Base-by-base conservation (phyloP, 1,284 basidiomycete species). In the Microbotryomycetes sp. region DNA sequence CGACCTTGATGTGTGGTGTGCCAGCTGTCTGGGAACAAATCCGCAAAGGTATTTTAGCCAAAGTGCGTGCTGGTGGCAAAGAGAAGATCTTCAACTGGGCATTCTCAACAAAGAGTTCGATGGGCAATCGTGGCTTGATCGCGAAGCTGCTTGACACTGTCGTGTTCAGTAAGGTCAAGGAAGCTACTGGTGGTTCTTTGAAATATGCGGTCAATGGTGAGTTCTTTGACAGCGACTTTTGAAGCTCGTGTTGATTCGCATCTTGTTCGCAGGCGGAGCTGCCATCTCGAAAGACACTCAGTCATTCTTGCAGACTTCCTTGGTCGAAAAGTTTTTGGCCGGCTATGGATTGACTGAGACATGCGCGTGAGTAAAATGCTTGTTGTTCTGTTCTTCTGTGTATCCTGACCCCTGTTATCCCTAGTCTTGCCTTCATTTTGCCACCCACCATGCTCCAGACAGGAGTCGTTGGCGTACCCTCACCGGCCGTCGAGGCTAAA, bases 401-500 rank as follows among this genome's bases (percentile, higher is more conserved):
- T 5, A 4, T 12, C n/a, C n/a, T n/a, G n/a, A n/a, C n/a, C n/a
- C n/a, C n/a, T n/a, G n/a, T n/a, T n/a, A n/a, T n/a, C n/a, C n/a
- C n/a, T 36, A 60, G 56, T 12, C 57, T 66, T 45, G 60, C 60
- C 4, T 53, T 48, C 55, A 49, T 68, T 46, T 77, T 89, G 30
- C 86, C 88, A 15, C 92, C 92, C 3, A 86, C 87, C 70, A 80
- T 86, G 71, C 84, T 88, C 81, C 82, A 81, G 59, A 86, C 83
- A 72, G 84, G 85, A 22, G 75, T 81, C 3, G 89, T 91, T 51
- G 93, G 93, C 49, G 81, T 90, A 16, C 89, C 89, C 4, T 83
- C 88, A 32, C 90, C 92, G 3, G 87, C 86, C 5, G 80, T 86
- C 65, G 92, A 97, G 76, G 81, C 92, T 79, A 96, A 93, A 80